Percentiles rank a stretch among this genome's conserved stretches.
Evolutionary conservation across 164 flowering plant species (phyloP).

Genomic region (Vitis rupestris): DNA sequence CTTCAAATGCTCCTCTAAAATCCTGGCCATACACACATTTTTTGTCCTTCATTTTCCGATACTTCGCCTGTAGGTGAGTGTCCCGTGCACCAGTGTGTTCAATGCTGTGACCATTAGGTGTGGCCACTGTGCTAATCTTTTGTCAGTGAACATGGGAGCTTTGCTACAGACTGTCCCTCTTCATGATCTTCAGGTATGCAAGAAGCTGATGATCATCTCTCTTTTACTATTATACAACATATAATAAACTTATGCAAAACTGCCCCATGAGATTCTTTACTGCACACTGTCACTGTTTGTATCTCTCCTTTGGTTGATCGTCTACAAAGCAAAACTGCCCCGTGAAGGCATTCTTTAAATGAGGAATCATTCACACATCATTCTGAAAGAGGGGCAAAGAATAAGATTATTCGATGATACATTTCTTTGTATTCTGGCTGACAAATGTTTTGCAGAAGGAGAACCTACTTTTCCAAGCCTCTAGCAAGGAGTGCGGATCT

Average conservation of each 20-base stretch:
- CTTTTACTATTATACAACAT: no score
- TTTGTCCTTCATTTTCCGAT: background rate
- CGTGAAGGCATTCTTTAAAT: no score
- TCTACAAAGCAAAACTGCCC: no score
- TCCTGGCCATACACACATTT: no score
- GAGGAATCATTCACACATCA: no score
- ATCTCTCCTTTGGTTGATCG: no score
- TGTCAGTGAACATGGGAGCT: slow-evolving; percentile 72
- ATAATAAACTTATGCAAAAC: no score
- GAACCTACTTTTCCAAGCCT: slow-evolving; percentile 23
- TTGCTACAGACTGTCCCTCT: slow-evolving; percentile 51
- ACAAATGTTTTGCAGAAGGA: slow-evolving; percentile 37
- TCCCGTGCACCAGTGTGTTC: slow-evolving; percentile 57
- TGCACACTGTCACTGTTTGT: no score
- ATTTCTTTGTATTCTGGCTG: background rate
- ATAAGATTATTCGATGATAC: no score
- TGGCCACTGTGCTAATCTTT: slow-evolving; percentile 79
- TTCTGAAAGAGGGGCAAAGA: no score
- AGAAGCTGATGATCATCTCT: background rate
- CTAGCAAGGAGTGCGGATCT: slow-evolving; percentile 43
- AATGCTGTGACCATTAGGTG: slow-evolving; percentile 78
- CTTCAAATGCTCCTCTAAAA: no score
- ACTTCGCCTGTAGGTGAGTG: slow-evolving; percentile 65
- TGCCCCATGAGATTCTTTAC: no score
- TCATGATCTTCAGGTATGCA: slow-evolving; percentile 60